Evolutionary conservation across 768 basidiomycete genomes (phyloP), one percentile per base, ranked within the genome.

Genomic region (Pulveroboletus frians): DNA sequence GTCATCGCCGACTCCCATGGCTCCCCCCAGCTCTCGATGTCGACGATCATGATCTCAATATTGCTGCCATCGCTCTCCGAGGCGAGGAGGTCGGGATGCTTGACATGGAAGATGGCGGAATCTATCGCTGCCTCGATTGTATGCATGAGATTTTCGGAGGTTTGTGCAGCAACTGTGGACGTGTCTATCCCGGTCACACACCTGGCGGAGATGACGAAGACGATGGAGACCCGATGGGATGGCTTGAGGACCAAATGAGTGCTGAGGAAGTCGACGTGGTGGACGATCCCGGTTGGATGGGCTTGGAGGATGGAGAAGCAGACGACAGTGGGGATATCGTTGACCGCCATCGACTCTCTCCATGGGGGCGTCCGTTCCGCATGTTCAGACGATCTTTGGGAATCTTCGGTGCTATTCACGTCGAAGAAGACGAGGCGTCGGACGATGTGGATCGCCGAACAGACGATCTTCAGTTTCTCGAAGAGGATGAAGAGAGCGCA

Each of bases 61-160:
- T 53, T 20, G 39, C 46, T 14, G 51, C 51, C 43, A 20, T 54
- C 15, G 50, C 45, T 4, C 59, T 43, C 56, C 57, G 59, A 60
- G 57, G 68, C 57, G 46, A 74, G 36, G 69, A 74, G 23, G 67
- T 82, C 56, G 86, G 87, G 1, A 78, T 85, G 71, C 76, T 77
- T 30, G 88, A 91, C 59, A 72, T 71, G 9, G 86, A 88, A 54
- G 88, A 90, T 50, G 85, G 83, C 10, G 84, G 82, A 1, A 74
- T 91, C n/a, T 84, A 80, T 59, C 76, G 88, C 15, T 92, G 89
- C 62, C 59, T 80, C 14, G 81, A 83, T 37, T 91, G 88, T 54
- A 76, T 82, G 73, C 81, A 90, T 59, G 89, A 92, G 67, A 85
- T 92, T 52, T 80, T 76, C 77, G 80, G 73, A 51, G 85, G 84